Evolutionary conservation across 2,329 filamentous ascomycete species (phyloP).

Genomic region (Fusarium duplospermum): DNA sequence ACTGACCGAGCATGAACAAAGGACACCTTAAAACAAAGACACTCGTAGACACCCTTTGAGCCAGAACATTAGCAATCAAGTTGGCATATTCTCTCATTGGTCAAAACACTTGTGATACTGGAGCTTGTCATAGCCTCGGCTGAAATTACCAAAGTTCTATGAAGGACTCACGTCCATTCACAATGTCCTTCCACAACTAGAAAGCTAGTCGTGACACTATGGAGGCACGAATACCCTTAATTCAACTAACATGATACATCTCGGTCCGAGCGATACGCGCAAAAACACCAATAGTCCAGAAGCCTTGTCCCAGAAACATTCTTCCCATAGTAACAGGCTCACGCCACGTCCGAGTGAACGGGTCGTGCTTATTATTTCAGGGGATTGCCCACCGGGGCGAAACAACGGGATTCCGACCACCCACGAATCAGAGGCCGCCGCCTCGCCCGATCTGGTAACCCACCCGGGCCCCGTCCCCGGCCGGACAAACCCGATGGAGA

Average conservation of each 20-base stretch:
- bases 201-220: neutral
- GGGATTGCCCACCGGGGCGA: conserved; percentile 22
- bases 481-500: conserved; percentile 4
- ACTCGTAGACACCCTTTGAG: neutral
- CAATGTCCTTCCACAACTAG: neutral
- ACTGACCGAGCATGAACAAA: neutral
- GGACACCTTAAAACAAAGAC: neutral
- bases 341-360: conserved; percentile 17
- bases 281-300: neutral
- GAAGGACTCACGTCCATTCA: neutral
- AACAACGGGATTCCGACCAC: conserved; percentile 1
- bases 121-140: neutral
- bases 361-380: conserved; percentile 10
- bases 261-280: neutral
- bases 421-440: conserved; percentile 34
- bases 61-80: neutral
- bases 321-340: neutral
- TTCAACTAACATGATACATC: neutral
- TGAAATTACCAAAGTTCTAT: neutral
- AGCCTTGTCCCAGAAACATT: neutral
- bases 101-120: neutral
- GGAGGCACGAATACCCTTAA: neutral
- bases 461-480: conserved; percentile 5
- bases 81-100: neutral
- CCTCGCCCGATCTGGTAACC: conserved; percentile 31